These are phyloP conservation scores for Neoascochyta sp. DNA, from an alignment of 2,329 filamentous ascomycete species.

Conservation along the genomic window DNA sequence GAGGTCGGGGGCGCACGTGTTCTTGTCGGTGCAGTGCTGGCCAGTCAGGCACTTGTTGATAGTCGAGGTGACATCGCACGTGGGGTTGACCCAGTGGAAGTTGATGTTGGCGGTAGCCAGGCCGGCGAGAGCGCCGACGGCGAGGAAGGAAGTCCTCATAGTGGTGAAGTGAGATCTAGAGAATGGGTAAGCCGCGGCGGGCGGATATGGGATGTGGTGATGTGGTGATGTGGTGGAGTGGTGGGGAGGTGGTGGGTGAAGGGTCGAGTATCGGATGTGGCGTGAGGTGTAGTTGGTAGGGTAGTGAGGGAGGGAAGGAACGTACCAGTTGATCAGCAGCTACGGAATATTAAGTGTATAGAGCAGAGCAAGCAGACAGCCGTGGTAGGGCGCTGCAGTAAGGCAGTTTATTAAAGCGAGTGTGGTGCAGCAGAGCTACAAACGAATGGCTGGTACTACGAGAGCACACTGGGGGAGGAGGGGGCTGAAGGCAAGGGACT, in stretches of 20 bases:
- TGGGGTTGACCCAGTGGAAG: conserved; percentile 46
- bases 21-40: conserved; percentile 35
- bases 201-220: too few species aligned
- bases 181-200: conserved; percentile 17
- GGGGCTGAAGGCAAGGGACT: conserved; percentile 24
- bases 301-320: conserved; percentile 5
- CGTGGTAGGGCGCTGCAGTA: too few species aligned
- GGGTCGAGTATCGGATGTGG: too few species aligned
- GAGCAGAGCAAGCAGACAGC: too few species aligned
- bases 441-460: conserved; percentile 15
- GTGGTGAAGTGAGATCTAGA: conserved; percentile 10
- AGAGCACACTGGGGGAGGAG: conserved; percentile 14
- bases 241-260: too few species aligned
- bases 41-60: conserved; percentile 36
- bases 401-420: too few species aligned
- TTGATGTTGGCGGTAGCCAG: conserved; percentile 48
- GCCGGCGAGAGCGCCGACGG: conserved; percentile 33
- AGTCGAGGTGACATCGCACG: conserved; percentile 34
- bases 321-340: conserved; percentile 7
- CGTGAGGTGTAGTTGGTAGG: too few species aligned
- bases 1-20: conserved; percentile 31
- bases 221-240: too few species aligned
- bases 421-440: conserved; percentile 7
- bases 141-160: conserved; percentile 31
- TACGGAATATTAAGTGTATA: conserved; percentile 2